These are phyloP conservation scores for Phytopythium chamaehyphon DNA, from an alignment of 352 stramenopile species.

Conservation along the genomic window DNA sequence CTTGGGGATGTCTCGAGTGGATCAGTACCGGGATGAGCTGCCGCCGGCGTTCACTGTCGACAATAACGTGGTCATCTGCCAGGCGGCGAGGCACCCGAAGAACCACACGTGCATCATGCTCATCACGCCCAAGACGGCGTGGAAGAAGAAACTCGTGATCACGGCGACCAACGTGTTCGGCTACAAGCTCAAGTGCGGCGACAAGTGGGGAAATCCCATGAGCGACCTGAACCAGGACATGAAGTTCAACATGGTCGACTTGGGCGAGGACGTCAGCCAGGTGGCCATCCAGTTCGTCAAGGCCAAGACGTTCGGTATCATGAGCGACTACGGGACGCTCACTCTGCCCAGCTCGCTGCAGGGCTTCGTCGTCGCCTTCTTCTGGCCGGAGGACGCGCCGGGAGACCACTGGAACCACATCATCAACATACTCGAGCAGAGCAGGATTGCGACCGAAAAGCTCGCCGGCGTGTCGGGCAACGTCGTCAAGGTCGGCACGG, in stretches of 20 bases:
- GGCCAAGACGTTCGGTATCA: slow-evolving; percentile 12
- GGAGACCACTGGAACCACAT: slow-evolving; percentile 13
- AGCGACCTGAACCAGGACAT: slow-evolving; percentile 9
- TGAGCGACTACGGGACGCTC: slow-evolving; percentile 11
- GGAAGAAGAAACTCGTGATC: slow-evolving; percentile 11
- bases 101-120: slow-evolving; percentile 12
- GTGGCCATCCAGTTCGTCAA: slow-evolving; percentile 13
- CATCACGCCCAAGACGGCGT: slow-evolving; percentile 13
- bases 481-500: slow-evolving; percentile 10
- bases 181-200: slow-evolving; percentile 12
- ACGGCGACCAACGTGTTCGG: slow-evolving; percentile 10
- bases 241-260: slow-evolving; percentile 12
- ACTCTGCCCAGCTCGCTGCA: slow-evolving; percentile 8
- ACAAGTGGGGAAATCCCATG: slow-evolving; percentile 9
- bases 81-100: slow-evolving; percentile 9
- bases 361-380: slow-evolving; percentile 10
- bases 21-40: slow-evolving; percentile 2
- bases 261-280: slow-evolving; percentile 11
- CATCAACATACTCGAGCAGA: slow-evolving; percentile 10
- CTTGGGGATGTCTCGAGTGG: slow-evolving; percentile 11
- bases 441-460: slow-evolving; percentile 1
- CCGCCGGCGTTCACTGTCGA: slow-evolving; percentile 6
- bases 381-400: slow-evolving; percentile 12
- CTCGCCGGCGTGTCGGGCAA: slow-evolving; percentile 7
- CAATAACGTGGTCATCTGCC: slow-evolving; percentile 10